Conservation (phyloP, 108 stramenopile genomes). For the Aureococcus anophagefferens region DNA sequence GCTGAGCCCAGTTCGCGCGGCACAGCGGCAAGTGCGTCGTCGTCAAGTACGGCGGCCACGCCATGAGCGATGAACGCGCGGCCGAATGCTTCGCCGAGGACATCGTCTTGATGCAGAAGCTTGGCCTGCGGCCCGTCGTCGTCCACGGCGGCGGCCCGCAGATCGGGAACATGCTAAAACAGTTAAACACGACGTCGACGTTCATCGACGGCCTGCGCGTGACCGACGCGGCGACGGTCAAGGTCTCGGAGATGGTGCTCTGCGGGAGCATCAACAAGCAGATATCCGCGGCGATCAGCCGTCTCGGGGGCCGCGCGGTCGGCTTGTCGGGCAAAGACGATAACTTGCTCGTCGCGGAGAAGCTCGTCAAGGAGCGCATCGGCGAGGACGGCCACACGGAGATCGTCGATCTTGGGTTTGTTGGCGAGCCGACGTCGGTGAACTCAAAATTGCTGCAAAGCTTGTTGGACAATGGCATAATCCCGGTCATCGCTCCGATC, state of each 20-base stretch:
- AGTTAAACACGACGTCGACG: constrained; percentile 60
- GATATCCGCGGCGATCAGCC: constrained; percentile 62
- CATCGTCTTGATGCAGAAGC: constrained; percentile 63
- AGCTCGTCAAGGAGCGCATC: constrained; percentile 49
- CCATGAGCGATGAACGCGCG: constrained; percentile 75
- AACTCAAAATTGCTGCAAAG: constrained; percentile 59
- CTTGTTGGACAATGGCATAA: constrained; percentile 62
- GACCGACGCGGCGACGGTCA: constrained; percentile 70
- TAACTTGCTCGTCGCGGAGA: constrained; percentile 24
- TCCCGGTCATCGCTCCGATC: constrained; percentile 89
- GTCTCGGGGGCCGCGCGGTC: constrained; percentile 73
- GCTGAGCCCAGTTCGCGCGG: not conserved
- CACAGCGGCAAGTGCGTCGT: constrained; percentile 4
- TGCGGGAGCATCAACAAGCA: constrained; percentile 84
- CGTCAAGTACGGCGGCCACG: constrained; percentile 56
- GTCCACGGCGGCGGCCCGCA: constrained; percentile 92
- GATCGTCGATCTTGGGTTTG: constrained; percentile 63
- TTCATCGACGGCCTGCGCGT: constrained; percentile 84
- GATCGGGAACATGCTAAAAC: constrained; percentile 69
- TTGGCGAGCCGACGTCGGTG: constrained; percentile 76
- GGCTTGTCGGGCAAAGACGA: constrained; percentile 83
- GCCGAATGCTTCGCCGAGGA: constrained; percentile 68
- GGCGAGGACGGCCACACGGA: constrained; percentile 30
- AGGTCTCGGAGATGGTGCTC: constrained; percentile 87
- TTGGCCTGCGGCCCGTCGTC: constrained; percentile 70